Conservation (phyloP, 352 stramenopile genomes). For the Pythium sp. region DNA sequence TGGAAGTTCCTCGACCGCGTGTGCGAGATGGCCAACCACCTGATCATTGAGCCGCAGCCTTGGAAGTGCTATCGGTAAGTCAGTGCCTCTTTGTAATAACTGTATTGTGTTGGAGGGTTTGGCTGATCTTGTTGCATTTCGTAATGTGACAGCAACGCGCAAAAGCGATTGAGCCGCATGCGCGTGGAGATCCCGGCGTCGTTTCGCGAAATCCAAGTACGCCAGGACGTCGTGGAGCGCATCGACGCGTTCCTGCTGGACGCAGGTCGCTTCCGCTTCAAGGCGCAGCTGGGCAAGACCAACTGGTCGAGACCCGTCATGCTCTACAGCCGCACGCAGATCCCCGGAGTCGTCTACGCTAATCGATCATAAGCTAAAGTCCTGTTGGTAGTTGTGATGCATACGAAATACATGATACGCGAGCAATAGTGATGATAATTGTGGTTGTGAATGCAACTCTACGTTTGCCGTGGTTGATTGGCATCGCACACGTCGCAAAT, state of each 20-base stretch:
- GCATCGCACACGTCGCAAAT: neutral
- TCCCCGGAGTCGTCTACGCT: conserved; percentile 44
- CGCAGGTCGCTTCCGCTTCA: conserved; percentile 58
- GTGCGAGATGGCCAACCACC: conserved; percentile 53
- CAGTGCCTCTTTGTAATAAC: neutral
- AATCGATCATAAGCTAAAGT: conserved; percentile 7
- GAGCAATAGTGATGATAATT: neutral
- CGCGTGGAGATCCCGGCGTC: conserved; percentile 45
- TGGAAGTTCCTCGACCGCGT: conserved; percentile 69
- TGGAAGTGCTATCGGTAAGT: conserved; percentile 83
- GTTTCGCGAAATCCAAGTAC: conserved; percentile 60
- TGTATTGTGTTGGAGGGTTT: too few relatives aligned
- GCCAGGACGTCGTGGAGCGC: conserved; percentile 55
- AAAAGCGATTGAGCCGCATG: conserved; percentile 63
- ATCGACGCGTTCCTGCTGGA: conserved; percentile 66
- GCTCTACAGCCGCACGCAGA: conserved; percentile 62
- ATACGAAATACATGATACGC: neutral
- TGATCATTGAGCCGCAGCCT: conserved; percentile 80
- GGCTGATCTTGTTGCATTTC: neutral
- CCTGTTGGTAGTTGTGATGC: too few relatives aligned
- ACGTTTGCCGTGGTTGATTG: neutral
- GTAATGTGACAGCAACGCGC: conserved; percentile 44
- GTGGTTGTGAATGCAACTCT: neutral
- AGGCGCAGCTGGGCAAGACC: conserved; percentile 65
- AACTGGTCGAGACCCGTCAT: conserved; percentile 76